phyloP scores from a whole-genome alignment of 2,329 filamentous ascomycete species.

The Verticillium isaacii region DNA sequence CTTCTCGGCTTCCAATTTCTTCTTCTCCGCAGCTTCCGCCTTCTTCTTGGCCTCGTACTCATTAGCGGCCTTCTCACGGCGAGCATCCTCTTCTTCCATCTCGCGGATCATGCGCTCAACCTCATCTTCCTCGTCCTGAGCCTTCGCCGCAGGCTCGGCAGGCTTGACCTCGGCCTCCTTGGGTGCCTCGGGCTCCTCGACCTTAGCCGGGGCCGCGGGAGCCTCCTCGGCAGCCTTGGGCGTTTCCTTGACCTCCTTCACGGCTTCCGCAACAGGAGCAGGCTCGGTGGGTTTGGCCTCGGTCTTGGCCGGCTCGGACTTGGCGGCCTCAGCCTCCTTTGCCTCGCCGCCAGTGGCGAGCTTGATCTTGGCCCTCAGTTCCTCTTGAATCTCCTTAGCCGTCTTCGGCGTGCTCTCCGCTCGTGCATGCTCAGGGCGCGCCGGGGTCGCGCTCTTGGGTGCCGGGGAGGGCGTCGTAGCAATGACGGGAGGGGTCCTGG shows the following conservation, averaged over 20 bases:
- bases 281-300: conserved; percentile 34
- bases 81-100: conserved; percentile 53
- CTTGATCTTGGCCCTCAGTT: conserved; percentile 76
- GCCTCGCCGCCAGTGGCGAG: conserved; percentile 41
- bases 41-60: conserved; percentile 39
- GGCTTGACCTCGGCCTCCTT: conserved; percentile 21
- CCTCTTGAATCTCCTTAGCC: conserved; percentile 74
- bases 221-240: conserved; percentile 31
- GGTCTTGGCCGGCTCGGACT: conserved; percentile 1
- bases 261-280: conserved; percentile 31
- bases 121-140: conserved; percentile 47
- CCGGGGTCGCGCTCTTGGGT: conserved; percentile 64
- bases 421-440: conserved; percentile 52
- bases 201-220: conserved; percentile 23
- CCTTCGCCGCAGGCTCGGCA: conserved; percentile 21
- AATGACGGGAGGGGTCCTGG: conserved; percentile 65
- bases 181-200: conserved; percentile 11
- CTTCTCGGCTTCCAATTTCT: conserved; percentile 42
- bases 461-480: conserved; percentile 76
- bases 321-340: conserved; percentile 7
- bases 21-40: conserved; percentile 35
- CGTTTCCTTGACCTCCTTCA: conserved; percentile 17
- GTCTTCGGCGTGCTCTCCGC: conserved; percentile 71
- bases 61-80: conserved; percentile 39
- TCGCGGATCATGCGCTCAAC: conserved; percentile 57